These are phyloP conservation scores for Boletellus emodensis DNA, from an alignment of 768 basidiomycete genomes.

Conservation along the genomic window DNA sequence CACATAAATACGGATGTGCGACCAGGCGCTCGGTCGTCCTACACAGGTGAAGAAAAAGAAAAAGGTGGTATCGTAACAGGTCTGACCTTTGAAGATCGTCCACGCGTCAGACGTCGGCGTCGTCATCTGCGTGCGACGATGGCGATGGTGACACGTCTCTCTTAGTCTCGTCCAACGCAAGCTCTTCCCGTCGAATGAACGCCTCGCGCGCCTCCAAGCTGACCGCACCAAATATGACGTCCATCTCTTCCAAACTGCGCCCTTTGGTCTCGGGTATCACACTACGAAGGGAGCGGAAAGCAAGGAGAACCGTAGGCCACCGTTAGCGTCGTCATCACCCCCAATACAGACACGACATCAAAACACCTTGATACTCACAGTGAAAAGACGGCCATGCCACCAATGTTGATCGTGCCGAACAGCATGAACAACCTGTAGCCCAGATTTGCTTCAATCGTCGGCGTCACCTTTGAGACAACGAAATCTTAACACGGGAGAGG, in stretches of 20 bases:
- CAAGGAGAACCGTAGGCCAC: too few species aligned
- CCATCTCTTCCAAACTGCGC: conserved; percentile 52
- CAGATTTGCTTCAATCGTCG: conserved; percentile 53
- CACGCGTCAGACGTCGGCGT: conserved; percentile 5
- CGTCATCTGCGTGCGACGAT: too few species aligned
- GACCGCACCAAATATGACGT: conserved; percentile 56
- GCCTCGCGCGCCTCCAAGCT: conserved; percentile 49
- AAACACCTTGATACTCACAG: conserved; percentile 34
- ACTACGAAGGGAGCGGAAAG: conserved; percentile 22
- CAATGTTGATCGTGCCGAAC: conserved; percentile 72
- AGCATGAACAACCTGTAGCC: conserved; percentile 76
- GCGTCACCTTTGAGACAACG: conserved; percentile 68
- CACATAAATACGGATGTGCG: too few species aligned
- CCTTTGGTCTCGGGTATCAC: conserved; percentile 63
- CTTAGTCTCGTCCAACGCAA: conserved; percentile 12
- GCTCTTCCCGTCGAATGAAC: conserved; percentile 47
- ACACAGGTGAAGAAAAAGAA: too few species aligned
- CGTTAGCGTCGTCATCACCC: too few species aligned
- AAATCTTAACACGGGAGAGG: conserved; percentile 44
- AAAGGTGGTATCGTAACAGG: too few species aligned
- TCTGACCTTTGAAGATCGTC: too few species aligned
- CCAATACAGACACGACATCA: too few species aligned
- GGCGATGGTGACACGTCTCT: background rate
- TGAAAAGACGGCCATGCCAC: conserved; percentile 64
- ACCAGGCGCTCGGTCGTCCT: too few species aligned